A percentile compares a stretch with the other conserved stretches of the same genome.
Conservation (phyloP, 371 early-diverging fungal species). For the Dichotomocladium elegans region DNA sequence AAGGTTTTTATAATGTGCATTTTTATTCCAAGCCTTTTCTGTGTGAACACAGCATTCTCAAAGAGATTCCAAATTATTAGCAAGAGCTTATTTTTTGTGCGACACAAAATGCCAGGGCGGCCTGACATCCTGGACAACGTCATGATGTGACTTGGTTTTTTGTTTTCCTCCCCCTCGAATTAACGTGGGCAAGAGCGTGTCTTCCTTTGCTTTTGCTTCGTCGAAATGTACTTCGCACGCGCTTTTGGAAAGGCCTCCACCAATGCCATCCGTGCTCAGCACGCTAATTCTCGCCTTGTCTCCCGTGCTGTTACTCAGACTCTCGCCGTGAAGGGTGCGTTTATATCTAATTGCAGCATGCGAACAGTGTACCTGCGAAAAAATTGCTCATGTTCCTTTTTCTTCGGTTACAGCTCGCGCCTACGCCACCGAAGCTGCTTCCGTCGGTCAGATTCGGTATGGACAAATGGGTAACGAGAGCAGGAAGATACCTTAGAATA, state of each 20-base stretch:
- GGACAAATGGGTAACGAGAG: background rate
- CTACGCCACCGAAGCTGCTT: conserved; percentile 33
- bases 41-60: too few species aligned
- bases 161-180: too few species aligned
- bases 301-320: conserved; percentile 18
- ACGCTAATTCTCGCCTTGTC: too few species aligned
- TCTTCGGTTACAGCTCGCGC: conserved; percentile 19
- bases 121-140: too few species aligned
- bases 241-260: conserved; percentile 30
- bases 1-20: too few species aligned
- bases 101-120: too few species aligned
- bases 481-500: background rate
- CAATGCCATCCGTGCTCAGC: conserved; percentile 29
- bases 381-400: background rate
- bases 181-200: too few species aligned
- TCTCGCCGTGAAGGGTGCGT: conserved; percentile 19
- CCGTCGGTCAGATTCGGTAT: conserved; percentile 48
- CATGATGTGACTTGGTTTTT: too few species aligned
- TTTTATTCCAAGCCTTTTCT: too few species aligned
- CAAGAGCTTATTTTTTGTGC: too few species aligned
- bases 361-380: background rate
- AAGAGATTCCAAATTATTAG: too few species aligned
- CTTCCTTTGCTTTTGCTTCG: conserved; percentile 1
- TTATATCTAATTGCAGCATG: conserved; percentile 9
- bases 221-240: conserved; percentile 26